A percentile compares a stretch with the other conserved stretches of the same genome.
Conservation (phyloP, 2,329 filamentous ascomycete species). For the Arthrobotrys pseudoclavata region DNA sequence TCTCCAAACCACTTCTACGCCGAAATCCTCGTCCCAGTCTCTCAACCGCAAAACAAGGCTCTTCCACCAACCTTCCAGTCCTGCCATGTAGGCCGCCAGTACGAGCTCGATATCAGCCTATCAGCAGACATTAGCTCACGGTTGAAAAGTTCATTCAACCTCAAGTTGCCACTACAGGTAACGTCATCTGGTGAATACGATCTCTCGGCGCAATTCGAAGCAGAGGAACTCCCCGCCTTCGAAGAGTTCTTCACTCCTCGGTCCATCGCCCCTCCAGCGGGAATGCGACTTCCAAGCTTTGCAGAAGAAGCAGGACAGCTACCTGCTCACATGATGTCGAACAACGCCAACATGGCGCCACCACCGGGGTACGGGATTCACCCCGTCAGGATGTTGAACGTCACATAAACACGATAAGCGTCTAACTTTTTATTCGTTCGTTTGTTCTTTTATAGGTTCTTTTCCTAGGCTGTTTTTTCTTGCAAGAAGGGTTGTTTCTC, state of each 20-base stretch:
- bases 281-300: conserved; percentile 40
- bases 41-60: conserved; percentile 73
- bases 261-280: conserved; percentile 58
- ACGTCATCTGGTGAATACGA: conserved; percentile 27
- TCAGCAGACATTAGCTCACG: conserved; percentile 68
- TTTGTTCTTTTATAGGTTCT: conserved; percentile 3
- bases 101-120: conserved; percentile 74
- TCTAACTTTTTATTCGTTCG: neutral
- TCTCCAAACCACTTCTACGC: conserved; percentile 70
- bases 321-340: conserved; percentile 57
- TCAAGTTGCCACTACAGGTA: conserved; percentile 64
- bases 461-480: neutral
- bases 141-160: conserved; percentile 54
- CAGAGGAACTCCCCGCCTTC: conserved; percentile 50
- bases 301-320: conserved; percentile 46
- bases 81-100: conserved; percentile 76
- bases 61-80: conserved; percentile 79
- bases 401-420: conserved; percentile 23
- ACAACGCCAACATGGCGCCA: conserved; percentile 51
- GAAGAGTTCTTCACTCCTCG: conserved; percentile 62
- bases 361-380: conserved; percentile 50
- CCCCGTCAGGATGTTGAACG: conserved; percentile 34
- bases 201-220: conserved; percentile 49
- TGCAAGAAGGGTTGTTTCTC: neutral
- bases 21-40: conserved; percentile 75